Base-by-base conservation (phyloP, 208 protist species). In the Cochliopodium minus region DNA sequence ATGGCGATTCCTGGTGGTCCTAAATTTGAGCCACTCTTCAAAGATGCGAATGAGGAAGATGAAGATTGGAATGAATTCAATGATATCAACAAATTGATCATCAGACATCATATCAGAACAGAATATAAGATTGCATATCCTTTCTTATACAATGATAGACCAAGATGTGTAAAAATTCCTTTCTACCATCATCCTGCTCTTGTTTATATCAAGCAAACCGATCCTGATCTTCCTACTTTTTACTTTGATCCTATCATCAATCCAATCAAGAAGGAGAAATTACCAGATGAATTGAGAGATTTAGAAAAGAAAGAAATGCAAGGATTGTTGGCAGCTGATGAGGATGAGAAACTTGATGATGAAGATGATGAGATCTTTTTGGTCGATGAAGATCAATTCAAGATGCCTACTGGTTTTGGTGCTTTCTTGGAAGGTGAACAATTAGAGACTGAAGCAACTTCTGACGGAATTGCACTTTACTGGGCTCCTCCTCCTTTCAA, bases 11-110 rank as follows among this genome's bases (percentile, higher is more conserved):
- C 96, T 10, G 93, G 96, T 38, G 97, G 94, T 3, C 97, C 97
- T 7, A 97, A 96, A 66, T 95, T 91, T 62, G 96, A 99, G 67
- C 91, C 91, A n/a, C 58, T 96, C 4, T 93, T 77, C 67, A 65
- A 76, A 42, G 90, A 96, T 59, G 67, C 83, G 6, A 64, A 76
- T 25, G 73, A 67, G 20, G 72, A 89, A 42, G 84, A 93, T 50
- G 90, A 95, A 61, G 92, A 98, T 73, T 98, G 94, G 94, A 99
- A 96, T 65, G 96, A 99, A 71, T 99, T 99, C 76, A 99, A 99
- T 65, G 96, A 99, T 71, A 90, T 99, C 65, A 91, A 97, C 62
- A 99, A 99, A 69, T 84, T 99, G 45, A 99, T 99, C 69, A 88
- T 99, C 60, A 82, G 97, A 45, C 85, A 96, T 62, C 90, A 86